Evolutionary conservation across 352 stramenopile species (phyloP).

Genomic region (Saprolegnia parasitica): DNA sequence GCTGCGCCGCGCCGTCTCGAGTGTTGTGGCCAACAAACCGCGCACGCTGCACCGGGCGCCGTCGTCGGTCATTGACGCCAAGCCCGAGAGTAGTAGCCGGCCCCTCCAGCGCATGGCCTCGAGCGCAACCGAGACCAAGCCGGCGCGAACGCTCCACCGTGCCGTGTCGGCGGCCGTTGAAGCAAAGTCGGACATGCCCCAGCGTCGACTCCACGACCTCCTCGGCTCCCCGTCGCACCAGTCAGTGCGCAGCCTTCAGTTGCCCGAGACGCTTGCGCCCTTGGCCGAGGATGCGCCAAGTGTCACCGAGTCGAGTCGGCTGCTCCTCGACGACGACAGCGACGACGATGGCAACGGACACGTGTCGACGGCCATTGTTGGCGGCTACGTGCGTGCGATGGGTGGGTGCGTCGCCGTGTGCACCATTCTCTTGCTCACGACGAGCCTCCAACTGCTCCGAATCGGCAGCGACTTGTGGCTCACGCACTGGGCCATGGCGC

Average conservation of each 20-base stretch:
- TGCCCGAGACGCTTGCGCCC: too few species aligned
- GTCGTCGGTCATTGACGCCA: background rate
- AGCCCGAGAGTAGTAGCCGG: background rate
- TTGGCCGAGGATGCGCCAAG: background rate
- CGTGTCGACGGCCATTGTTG: slow-evolving; percentile 61
- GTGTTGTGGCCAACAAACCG: background rate
- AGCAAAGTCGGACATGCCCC: too few species aligned
- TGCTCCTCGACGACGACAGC: slow-evolving; percentile 70
- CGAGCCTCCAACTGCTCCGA: slow-evolving; percentile 12
- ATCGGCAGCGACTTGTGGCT: slow-evolving; percentile 19
- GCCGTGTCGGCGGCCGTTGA: background rate
- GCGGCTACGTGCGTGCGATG: slow-evolving; percentile 41
- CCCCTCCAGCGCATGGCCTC: too few species aligned
- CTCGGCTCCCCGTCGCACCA: slow-evolving; percentile 7
- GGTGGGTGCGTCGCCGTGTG: slow-evolving; percentile 31
- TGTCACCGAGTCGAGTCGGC: background rate
- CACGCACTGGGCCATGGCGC: background rate
- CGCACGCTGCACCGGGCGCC: background rate
- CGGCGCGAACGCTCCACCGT: background rate
- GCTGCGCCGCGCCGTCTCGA: background rate
- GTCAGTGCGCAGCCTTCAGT: too few species aligned
- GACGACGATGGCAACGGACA: slow-evolving; percentile 38
- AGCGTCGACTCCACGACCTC: slow-evolving; percentile 19
- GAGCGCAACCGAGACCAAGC: background rate
- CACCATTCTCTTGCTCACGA: background rate